Percentiles rank a stretch among this genome's conserved stretches.
Conservation (phyloP, 1,284 basidiomycete genomes). For the Salmacisia buchloeana region DNA sequence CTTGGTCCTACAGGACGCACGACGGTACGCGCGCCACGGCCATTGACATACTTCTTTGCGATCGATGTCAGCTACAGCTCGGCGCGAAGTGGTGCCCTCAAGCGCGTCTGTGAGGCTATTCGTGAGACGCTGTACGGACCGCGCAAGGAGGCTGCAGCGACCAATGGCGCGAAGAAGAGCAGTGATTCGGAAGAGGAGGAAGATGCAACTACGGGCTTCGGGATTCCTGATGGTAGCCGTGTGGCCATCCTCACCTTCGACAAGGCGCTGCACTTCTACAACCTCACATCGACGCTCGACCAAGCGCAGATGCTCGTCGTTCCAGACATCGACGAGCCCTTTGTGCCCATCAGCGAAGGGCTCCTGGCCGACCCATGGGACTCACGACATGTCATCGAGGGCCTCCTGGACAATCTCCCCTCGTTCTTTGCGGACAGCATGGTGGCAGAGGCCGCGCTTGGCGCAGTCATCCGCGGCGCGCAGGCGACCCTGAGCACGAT, state of each 20-base stretch:
- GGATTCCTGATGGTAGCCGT: slow-evolving; percentile 43
- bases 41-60: slow-evolving; percentile 77
- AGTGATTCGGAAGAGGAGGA: slow-evolving; percentile 18
- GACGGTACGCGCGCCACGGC: slow-evolving; percentile 49
- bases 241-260: slow-evolving; percentile 79
- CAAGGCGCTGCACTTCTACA: slow-evolving; percentile 77
- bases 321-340: slow-evolving; percentile 83
- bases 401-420: slow-evolving; percentile 65
- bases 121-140: slow-evolving; percentile 62
- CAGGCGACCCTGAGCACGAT: slow-evolving; percentile 68
- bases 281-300: slow-evolving; percentile 67
- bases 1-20: slow-evolving; percentile 42
- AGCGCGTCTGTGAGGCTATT: slow-evolving; percentile 65
- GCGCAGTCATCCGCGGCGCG: slow-evolving; percentile 62
- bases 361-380: slow-evolving; percentile 74
- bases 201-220: slow-evolving; percentile 37
- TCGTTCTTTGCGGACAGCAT: slow-evolving; percentile 60
- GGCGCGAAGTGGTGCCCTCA: slow-evolving; percentile 68
- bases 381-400: slow-evolving; percentile 63
- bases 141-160: slow-evolving; percentile 9
- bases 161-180: slow-evolving; percentile 33
- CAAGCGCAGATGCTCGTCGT: slow-evolving; percentile 73
- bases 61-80: slow-evolving; percentile 78
- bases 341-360: slow-evolving; percentile 70
- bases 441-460: slow-evolving; percentile 64